These are phyloP conservation scores for Xylaria intraflava DNA, from an alignment of 495 filamentous ascomycete species.

Conservation along the genomic window DNA sequence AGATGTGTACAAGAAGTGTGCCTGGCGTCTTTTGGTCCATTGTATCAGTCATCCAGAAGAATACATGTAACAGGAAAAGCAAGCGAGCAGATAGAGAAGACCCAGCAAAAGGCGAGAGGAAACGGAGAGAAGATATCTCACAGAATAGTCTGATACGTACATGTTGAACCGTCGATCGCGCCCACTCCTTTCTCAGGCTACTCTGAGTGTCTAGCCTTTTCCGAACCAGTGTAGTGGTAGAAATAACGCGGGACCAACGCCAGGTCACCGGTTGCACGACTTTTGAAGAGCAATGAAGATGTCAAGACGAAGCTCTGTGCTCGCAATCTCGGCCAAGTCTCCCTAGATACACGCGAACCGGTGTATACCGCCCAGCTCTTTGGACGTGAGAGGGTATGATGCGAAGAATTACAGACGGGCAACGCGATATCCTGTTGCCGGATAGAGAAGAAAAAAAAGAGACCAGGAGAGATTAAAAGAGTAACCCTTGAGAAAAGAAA, in stretches of 20 bases:
- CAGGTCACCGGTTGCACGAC: conserved; percentile 8
- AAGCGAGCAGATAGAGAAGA: conserved; percentile 12
- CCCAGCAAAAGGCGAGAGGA: conserved; percentile 13
- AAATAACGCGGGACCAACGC: conserved; percentile 9
- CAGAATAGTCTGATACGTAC: conserved; percentile 15
- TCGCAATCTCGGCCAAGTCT: conserved; percentile 31
- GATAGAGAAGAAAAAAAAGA: neutral
- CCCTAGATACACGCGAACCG: conserved; percentile 7
- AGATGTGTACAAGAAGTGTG: conserved; percentile 23
- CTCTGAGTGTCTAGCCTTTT: conserved; percentile 1
- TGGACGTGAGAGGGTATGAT: neutral
- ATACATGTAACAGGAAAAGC: conserved; percentile 18
- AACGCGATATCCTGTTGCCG: neutral
- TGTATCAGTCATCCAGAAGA: conserved; percentile 24
- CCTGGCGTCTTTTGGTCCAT: conserved; percentile 28
- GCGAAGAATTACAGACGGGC: conserved; percentile 5
- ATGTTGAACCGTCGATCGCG: conserved; percentile 14
- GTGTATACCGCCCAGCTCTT: conserved; percentile 10
- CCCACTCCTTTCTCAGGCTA: conserved; percentile 2
- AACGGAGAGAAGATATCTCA: conserved; percentile 16
- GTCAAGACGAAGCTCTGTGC: conserved; percentile 47
- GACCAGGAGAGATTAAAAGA: conserved; percentile 7
- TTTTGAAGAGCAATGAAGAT: conserved; percentile 27
- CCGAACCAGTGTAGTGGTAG: conserved; percentile 4
- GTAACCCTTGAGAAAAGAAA: neutral